Conservation (phyloP, 176 grass and related monocot species). For the Poa pratensis region DNA sequence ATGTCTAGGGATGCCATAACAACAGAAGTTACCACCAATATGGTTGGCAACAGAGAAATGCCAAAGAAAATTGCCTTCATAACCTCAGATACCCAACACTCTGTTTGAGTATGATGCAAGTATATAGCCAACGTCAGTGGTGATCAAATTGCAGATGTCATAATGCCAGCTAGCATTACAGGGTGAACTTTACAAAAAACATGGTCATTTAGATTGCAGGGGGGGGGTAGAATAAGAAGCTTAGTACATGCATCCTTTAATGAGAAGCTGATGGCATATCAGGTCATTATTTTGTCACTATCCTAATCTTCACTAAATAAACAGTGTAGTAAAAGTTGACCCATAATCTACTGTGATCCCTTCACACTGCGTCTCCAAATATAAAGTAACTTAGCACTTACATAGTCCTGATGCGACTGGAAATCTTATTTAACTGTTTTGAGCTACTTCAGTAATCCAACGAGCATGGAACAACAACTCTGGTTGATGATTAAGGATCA, state of each 20-base stretch:
- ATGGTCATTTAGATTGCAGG: conserved; percentile 4
- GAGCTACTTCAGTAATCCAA: conserved; percentile 3
- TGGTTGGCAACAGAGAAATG: conserved; percentile 6
- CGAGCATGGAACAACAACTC: background rate
- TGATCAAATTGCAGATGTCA: background rate
- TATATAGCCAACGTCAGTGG: background rate
- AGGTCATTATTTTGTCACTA: conserved; percentile 2
- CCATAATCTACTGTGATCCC: background rate
- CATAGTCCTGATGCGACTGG: background rate
- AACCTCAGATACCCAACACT: background rate
- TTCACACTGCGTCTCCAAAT: background rate
- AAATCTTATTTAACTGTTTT: conserved; percentile 26
- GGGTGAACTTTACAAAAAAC: conserved; percentile 2
- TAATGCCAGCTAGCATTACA: conserved; percentile 16
- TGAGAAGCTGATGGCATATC: conserved; percentile 4
- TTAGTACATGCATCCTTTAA: background rate
- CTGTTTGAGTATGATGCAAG: conserved; percentile 2
- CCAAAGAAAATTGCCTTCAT: background rate
- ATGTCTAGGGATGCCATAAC: conserved; percentile 27
- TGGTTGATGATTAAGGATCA: background rate
- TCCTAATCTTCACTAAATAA: conserved; percentile 5
- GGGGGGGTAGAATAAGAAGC: background rate
- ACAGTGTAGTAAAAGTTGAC: background rate
- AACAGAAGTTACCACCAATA: conserved; percentile 28
- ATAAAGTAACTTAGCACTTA: background rate